phyloP scores from a whole-genome alignment of 2,329 filamentous ascomycete species.

The Alternaria arbusti region DNA sequence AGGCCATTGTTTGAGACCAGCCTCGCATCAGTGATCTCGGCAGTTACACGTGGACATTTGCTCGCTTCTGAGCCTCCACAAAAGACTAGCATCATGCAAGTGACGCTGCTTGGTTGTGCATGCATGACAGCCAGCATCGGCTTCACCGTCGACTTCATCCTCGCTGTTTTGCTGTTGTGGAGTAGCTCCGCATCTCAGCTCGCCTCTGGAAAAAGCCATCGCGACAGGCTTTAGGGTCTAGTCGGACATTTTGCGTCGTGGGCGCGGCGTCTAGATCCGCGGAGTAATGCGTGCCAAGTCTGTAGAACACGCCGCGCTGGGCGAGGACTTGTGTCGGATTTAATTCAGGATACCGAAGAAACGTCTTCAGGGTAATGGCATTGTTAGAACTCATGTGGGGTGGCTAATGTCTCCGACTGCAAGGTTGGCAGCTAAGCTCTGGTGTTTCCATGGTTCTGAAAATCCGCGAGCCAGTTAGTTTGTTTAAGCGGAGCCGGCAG shows the following conservation, averaged over 20 bases:
- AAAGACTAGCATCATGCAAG: constrained; percentile 7
- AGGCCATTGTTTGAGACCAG: neutral
- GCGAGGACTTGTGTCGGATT: neutral
- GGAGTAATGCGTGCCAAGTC: neutral
- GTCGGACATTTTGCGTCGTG: constrained; percentile 2
- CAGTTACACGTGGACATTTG: neutral
- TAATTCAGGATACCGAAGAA: neutral
- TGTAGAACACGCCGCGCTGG: neutral
- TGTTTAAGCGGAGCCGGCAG: constrained; percentile 2
- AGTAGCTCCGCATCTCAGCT: constrained; percentile 11
- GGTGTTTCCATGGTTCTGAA: constrained; percentile 1
- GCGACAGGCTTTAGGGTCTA: constrained; percentile 5
- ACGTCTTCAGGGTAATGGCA: neutral
- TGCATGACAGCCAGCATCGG: neutral
- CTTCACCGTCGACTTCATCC: constrained; percentile 1
- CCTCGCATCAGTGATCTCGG: neutral
- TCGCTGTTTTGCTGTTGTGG: neutral
- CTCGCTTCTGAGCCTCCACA: constrained; percentile 5
- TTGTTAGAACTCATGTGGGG: neutral
- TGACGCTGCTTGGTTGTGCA: constrained; percentile 1
- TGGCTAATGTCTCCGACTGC: neutral
- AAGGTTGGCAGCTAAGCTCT: neutral
- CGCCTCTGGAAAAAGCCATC: constrained; percentile 2
- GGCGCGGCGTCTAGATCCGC: neutral
- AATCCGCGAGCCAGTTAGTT: neutral